Percentiles rank a stretch among this genome's conserved stretches.
Conservation (phyloP, 495 filamentous ascomycete genomes). For the Tetracladium marchalianum region DNA sequence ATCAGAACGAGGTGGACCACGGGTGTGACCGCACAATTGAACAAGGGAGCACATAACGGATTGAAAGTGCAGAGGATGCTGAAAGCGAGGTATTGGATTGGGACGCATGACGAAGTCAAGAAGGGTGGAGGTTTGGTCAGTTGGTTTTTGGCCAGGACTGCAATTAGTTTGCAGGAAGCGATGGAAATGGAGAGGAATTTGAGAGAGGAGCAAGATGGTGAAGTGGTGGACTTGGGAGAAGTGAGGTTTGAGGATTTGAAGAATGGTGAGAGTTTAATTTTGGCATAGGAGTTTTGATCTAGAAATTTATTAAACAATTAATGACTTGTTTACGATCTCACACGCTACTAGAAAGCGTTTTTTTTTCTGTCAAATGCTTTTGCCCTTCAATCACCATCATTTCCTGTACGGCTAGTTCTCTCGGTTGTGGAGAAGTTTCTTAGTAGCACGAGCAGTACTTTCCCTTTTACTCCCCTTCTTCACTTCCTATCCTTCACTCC, state of each 20-base stretch:
- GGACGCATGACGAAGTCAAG: constrained; percentile 50
- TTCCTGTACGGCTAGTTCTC: too few relatives aligned
- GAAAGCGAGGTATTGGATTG: constrained; percentile 44
- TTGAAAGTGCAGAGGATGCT: constrained; percentile 34
- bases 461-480: too few relatives aligned
- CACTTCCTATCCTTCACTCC: too few relatives aligned
- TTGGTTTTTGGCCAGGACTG: constrained; percentile 35
- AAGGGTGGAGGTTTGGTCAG: constrained; percentile 37
- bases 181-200: constrained; percentile 26
- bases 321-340: too few relatives aligned
- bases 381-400: too few relatives aligned
- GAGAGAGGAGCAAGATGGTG: constrained; percentile 13
- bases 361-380: too few relatives aligned
- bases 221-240: constrained; percentile 12
- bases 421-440: too few relatives aligned
- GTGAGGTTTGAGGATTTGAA: constrained; percentile 21
- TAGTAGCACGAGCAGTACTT: too few relatives aligned
- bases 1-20: constrained; percentile 12
- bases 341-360: too few relatives aligned
- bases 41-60: constrained; percentile 45
- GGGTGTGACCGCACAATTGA: constrained; percentile 33
- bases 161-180: constrained; percentile 33
- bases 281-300: constrained; percentile 9
- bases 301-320: too few relatives aligned
- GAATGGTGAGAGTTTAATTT: constrained; percentile 29